Evolutionary conservation across 2,329 filamentous ascomycete genomes (phyloP).

Genomic region (Botrytis aclada): DNA sequence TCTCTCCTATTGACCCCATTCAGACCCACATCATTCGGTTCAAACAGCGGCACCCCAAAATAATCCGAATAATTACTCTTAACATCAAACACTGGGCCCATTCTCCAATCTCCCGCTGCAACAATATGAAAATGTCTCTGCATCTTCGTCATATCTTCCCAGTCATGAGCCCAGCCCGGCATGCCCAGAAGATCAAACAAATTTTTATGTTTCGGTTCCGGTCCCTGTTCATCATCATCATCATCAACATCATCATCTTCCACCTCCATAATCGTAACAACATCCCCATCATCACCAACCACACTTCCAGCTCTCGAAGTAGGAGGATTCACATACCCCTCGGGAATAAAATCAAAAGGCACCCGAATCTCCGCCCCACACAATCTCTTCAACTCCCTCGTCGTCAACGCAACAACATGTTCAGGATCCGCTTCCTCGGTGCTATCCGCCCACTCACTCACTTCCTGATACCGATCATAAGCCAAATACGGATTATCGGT

Average conservation of each 20-base stretch:
- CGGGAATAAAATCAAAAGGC: slow-evolving; percentile 11
- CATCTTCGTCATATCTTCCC: slow-evolving; percentile 9
- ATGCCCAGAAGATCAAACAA: not conserved
- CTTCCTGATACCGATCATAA: slow-evolving; percentile 7
- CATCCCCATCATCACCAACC: not conserved
- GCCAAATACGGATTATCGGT: slow-evolving; percentile 11
- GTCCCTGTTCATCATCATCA: not conserved
- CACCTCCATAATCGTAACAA: not conserved
- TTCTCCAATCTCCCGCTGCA: slow-evolving; percentile 9
- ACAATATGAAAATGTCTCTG: slow-evolving; percentile 16
- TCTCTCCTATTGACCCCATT: slow-evolving; percentile 1
- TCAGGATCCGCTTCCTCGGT: slow-evolving; percentile 5
- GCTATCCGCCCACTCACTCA: slow-evolving; percentile 6
- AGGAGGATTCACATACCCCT: not conserved
- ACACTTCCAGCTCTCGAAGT: not conserved
- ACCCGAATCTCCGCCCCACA: not conserved
- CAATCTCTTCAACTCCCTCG: slow-evolving; percentile 9
- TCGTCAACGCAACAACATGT: slow-evolving; percentile 11
- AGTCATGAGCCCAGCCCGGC: not conserved
- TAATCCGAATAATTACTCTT: slow-evolving; percentile 16
- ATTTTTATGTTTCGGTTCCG: not conserved
- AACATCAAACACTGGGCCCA: slow-evolving; percentile 11
- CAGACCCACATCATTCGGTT: not conserved
- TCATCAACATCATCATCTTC: not conserved
- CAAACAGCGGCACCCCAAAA: slow-evolving; percentile 13